Evolutionary conservation across 805 yeast genomes (phyloP).

Genomic region (Candida endomychidarum): DNA sequence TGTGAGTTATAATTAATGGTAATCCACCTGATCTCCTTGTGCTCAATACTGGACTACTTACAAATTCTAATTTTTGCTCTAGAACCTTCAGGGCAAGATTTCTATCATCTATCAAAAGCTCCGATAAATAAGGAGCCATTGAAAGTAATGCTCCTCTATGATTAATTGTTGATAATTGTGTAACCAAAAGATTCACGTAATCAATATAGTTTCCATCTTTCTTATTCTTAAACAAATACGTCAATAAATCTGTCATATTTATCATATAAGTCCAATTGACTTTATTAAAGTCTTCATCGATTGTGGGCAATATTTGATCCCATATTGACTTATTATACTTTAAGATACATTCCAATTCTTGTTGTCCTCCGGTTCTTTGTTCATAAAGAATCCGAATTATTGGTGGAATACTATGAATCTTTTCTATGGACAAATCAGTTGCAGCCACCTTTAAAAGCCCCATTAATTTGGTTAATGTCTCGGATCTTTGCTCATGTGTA

Average conservation of each 20-base stretch:
- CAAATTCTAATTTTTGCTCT: slow-evolving; percentile 47
- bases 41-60: slow-evolving; percentile 64
- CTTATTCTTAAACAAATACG: slow-evolving; percentile 13
- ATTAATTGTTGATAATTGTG: slow-evolving; percentile 69
- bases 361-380: background rate
- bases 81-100: slow-evolving; percentile 24
- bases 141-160: slow-evolving; percentile 94
- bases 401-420: slow-evolving; percentile 1
- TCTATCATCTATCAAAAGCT: background rate
- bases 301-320: slow-evolving; percentile 38
- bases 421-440: background rate
- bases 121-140: slow-evolving; percentile 76
- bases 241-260: slow-evolving; percentile 1
- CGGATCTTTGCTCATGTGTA: background rate
- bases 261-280: background rate
- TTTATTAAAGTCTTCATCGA: background rate
- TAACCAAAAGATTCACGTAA: slow-evolving; percentile 58
- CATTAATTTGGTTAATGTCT: background rate
- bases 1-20: slow-evolving; percentile 75
- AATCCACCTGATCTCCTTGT: slow-evolving; percentile 92
- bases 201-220: slow-evolving; percentile 13
- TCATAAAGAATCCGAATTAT: background rate
- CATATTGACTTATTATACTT: slow-evolving; percentile 29
- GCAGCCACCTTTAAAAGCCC: slow-evolving; percentile 3
- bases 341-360: background rate